Conservation (phyloP, 805 yeast species). For the Komagataella pastoris region DNA sequence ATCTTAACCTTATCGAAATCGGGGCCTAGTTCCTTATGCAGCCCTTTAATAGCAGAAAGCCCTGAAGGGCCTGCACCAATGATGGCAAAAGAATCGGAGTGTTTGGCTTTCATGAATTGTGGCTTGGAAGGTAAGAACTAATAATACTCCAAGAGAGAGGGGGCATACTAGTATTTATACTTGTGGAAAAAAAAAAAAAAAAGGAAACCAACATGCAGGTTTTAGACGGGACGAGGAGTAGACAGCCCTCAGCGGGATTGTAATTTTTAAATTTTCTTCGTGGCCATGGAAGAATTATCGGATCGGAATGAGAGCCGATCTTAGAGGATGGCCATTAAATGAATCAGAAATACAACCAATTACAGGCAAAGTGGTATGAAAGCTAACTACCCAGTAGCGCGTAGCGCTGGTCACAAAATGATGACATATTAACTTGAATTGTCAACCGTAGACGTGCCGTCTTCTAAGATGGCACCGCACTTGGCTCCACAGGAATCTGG, state of each 20-base stretch:
- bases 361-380: no score
- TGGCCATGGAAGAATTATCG: background rate
- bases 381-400: no score
- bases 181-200: background rate
- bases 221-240: background rate
- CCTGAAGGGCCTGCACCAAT: background rate
- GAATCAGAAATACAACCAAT: no score
- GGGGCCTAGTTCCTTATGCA: background rate
- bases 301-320: background rate
- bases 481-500: background rate
- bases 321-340: background rate
- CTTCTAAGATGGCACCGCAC: background rate
- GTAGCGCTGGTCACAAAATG: no score
- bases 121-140: background rate
- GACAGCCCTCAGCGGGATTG: background rate
- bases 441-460: background rate
- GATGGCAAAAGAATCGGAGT: background rate
- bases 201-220: background rate
- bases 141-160: background rate
- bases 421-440: no score
- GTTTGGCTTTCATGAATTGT: background rate
- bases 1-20: background rate
- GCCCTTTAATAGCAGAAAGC: background rate
- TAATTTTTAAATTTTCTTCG: no score
- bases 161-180: background rate